phyloP scores from a whole-genome alignment of 768 basidiomycete species.

The Podaxis pistillaris region DNA sequence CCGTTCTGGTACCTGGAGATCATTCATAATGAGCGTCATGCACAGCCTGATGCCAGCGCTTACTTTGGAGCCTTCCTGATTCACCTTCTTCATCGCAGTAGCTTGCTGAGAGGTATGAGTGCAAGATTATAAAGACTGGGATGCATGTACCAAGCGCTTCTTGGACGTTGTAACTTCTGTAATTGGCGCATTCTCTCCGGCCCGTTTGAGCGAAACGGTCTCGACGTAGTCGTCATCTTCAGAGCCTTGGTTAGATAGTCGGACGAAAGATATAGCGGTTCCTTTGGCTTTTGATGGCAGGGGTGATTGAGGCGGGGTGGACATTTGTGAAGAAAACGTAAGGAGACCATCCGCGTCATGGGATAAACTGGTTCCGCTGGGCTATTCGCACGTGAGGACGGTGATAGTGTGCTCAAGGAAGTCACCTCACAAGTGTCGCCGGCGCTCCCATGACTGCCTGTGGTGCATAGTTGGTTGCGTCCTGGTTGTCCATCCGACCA shows the following conservation, averaged over 20 bases:
- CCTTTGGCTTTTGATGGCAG: not conserved
- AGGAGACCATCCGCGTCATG: not conserved
- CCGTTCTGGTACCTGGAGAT: not conserved
- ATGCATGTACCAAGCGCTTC: constrained; percentile 3
- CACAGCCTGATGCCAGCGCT: not conserved
- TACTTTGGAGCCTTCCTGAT: constrained; percentile 4
- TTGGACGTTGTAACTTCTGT: not conserved
- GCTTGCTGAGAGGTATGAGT: not conserved
- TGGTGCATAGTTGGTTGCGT: not conserved
- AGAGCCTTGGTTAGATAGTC: not conserved
- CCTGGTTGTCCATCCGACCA: not conserved
- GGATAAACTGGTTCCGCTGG: not conserved
- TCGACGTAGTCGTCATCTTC: not conserved
- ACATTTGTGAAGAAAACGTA: constrained; percentile 6
- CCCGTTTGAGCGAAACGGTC: not conserved
- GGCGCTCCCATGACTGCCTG: not conserved
- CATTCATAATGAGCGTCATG: not conserved
- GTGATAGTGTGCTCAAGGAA: not conserved
- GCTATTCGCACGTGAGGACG: not conserved
- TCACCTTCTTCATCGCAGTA: not conserved
- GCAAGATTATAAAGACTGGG: not conserved
- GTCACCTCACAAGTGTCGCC: not conserved
- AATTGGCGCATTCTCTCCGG: not conserved
- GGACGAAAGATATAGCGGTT: not conserved
- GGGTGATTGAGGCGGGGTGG: constrained; percentile 13